Evolutionary conservation across 2,329 filamentous ascomycete species (phyloP).

Genomic region (Epichloe festucae): DNA sequence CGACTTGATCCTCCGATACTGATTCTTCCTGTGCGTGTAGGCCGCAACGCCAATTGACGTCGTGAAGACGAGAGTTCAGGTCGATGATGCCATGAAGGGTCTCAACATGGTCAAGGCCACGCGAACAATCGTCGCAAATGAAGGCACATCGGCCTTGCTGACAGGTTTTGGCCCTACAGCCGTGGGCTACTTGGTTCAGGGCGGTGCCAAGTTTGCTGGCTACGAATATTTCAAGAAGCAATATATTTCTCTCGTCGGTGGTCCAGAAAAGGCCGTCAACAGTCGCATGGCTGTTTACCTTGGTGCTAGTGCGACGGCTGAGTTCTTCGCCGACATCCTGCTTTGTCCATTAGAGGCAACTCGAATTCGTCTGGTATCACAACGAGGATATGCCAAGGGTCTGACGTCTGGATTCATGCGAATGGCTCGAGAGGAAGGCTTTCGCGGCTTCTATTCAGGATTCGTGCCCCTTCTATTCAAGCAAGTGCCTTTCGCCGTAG

Average conservation of each 20-base stretch:
- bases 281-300: conserved; percentile 54
- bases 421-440: conserved; percentile 61
- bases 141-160: conserved; percentile 67
- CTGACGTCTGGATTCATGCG: conserved; percentile 60
- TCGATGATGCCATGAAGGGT: conserved; percentile 77
- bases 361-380: conserved; percentile 65
- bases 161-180: conserved; percentile 78
- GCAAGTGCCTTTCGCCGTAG: conserved; percentile 86
- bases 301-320: conserved; percentile 53
- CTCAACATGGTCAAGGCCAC: conserved; percentile 69
- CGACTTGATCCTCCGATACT: not conserved
- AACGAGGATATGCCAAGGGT: conserved; percentile 64
- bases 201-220: conserved; percentile 81
- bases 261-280: conserved; percentile 29
- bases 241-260: conserved; percentile 56
- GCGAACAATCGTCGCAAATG: conserved; percentile 62
- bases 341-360: conserved; percentile 85
- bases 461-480: conserved; percentile 80
- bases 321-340: conserved; percentile 65
- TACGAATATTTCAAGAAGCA: conserved; percentile 94
- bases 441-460: conserved; percentile 79
- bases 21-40: conserved; percentile 15
- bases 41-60: conserved; percentile 48
- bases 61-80: conserved; percentile 85
- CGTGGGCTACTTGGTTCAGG: conserved; percentile 80